These are phyloP conservation scores for Plenodomus biglobosus DNA, from an alignment of 2,329 filamentous ascomycete genomes.

Conservation along the genomic window DNA sequence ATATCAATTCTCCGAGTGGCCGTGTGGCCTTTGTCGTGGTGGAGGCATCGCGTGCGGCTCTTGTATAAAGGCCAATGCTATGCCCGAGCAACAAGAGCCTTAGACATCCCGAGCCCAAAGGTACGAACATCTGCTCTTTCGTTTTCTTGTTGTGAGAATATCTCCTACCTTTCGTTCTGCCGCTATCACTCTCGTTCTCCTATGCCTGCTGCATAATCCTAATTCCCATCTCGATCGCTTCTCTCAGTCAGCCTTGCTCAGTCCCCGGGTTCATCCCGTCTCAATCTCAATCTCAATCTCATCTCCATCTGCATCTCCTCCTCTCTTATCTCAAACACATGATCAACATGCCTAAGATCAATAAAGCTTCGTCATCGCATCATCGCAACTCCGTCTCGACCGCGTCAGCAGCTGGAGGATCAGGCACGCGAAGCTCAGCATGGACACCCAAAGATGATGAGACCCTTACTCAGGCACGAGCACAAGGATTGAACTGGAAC, in stretches of 20 bases:
- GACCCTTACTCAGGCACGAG: constrained; percentile 69
- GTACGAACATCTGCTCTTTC: constrained; percentile 37
- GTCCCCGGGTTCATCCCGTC: constrained; percentile 17
- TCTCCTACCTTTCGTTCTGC: constrained; percentile 38
- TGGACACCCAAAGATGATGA: constrained; percentile 78
- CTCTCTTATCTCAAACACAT: constrained; percentile 19
- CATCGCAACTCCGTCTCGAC: constrained; percentile 35
- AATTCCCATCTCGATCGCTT: constrained; percentile 35
- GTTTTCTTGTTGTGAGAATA: constrained; percentile 35
- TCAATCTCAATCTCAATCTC: constrained; percentile 12
- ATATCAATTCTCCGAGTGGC: constrained; percentile 42
- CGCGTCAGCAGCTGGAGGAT: constrained; percentile 32
- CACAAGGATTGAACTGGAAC: constrained; percentile 78
- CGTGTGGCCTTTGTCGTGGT: constrained; percentile 30
- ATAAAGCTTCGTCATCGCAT: constrained; percentile 35
- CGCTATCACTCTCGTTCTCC: constrained; percentile 36
- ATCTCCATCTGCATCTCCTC: constrained; percentile 20
- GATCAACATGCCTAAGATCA: constrained; percentile 51
- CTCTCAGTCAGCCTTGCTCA: constrained; percentile 19
- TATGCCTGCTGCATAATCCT: constrained; percentile 31
- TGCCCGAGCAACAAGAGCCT: constrained; percentile 17
- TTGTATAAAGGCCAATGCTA: constrained; percentile 37
- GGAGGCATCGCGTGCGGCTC: constrained; percentile 30
- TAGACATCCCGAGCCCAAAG: constrained; percentile 31
- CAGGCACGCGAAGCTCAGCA: constrained; percentile 44